Base-by-base conservation (phyloP, 2,329 filamentous ascomycete genomes). In the Eutypella sp. region DNA sequence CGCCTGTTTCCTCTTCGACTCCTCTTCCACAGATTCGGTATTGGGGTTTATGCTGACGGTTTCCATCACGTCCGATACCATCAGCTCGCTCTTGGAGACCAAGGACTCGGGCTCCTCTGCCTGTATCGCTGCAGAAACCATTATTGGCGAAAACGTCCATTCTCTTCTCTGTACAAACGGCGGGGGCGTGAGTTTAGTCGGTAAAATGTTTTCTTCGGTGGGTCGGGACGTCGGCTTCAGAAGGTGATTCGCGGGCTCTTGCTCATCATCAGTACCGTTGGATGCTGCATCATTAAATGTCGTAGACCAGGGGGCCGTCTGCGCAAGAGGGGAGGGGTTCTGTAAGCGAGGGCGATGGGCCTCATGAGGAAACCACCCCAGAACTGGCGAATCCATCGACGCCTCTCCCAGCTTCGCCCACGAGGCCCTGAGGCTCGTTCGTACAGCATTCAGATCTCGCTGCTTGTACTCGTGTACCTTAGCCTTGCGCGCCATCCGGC, bases 91-190 rank as follows among this genome's bases (percentile, higher is more conserved):
- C 11, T 39, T 39, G 19, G 36, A 15, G 20, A 20, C 10, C 20
- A 11, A n/a, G 13, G 40, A 19, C 38, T 45, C 22, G 16, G 20
- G 22, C 2, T n/a, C 36, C 16, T 40, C 45, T 13, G 18, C 45
- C 19, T 22, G 19, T 25, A 43, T 19, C 22, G 33, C 39, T n/a
- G 53, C 53, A 2, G 59, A 50, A 1, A 59, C 50, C 52, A 62
- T 61, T n/a, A 61, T 48, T 5, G 56, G 51, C 7, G 60, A 61
- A 36, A 61, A 52, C 5, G 19, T 37, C 42, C 46, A 52, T 20
- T 22, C 18, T 16, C 36, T 43, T 29, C 33, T 38, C 34, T 34
- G 16, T n/a, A n/a, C n/a, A n/a, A n/a, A n/a, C n/a, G n/a, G n/a
- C n/a, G n/a, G n/a, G n/a, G n/a, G n/a, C n/a, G n/a, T 16, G 44